phyloP scores from a whole-genome alignment of 1,284 basidiomycete genomes.

The Tilletia horrida region DNA sequence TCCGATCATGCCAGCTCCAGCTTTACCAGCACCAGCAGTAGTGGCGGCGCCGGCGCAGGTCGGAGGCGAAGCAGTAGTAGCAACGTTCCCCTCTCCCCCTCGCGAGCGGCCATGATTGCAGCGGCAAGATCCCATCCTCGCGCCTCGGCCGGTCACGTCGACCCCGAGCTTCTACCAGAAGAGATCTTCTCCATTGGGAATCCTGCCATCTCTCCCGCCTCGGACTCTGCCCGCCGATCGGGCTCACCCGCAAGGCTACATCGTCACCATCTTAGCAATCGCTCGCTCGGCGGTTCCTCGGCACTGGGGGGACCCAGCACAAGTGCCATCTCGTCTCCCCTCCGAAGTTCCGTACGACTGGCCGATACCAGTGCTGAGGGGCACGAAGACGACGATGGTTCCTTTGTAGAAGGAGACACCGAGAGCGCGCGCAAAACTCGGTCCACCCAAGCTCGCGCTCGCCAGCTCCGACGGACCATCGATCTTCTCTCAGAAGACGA shows the following conservation, averaged over 20 bases:
- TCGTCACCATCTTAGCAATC: not conserved
- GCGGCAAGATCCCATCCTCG: slow-evolving; percentile 9
- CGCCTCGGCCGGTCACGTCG: slow-evolving; percentile 1
- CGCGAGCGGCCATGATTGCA: slow-evolving; percentile 14
- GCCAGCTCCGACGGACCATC: slow-evolving; percentile 7
- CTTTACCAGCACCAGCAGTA: too few relatives aligned
- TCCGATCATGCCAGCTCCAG: too few relatives aligned
- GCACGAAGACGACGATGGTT: not conserved
- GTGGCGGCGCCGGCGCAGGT: too few relatives aligned
- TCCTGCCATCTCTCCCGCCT: not conserved
- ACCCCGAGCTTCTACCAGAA: not conserved
- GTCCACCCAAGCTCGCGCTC: slow-evolving; percentile 1
- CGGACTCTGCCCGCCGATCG: too few relatives aligned
- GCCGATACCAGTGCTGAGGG: not conserved
- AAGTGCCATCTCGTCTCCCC: not conserved
- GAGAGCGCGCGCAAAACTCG: not conserved
- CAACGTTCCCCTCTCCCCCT: slow-evolving; percentile 2
- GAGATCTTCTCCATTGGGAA: not conserved
- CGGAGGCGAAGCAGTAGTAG: not conserved
- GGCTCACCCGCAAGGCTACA: too few relatives aligned
- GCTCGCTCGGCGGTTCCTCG: not conserved
- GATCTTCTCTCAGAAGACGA: slow-evolving; percentile 11
- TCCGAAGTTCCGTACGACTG: not conserved
- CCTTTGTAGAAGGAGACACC: not conserved
- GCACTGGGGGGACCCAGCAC: not conserved